These are phyloP conservation scores for Pseudopithomyces maydicus DNA, from an alignment of 2,329 filamentous ascomycete genomes.

Conservation along the genomic window DNA sequence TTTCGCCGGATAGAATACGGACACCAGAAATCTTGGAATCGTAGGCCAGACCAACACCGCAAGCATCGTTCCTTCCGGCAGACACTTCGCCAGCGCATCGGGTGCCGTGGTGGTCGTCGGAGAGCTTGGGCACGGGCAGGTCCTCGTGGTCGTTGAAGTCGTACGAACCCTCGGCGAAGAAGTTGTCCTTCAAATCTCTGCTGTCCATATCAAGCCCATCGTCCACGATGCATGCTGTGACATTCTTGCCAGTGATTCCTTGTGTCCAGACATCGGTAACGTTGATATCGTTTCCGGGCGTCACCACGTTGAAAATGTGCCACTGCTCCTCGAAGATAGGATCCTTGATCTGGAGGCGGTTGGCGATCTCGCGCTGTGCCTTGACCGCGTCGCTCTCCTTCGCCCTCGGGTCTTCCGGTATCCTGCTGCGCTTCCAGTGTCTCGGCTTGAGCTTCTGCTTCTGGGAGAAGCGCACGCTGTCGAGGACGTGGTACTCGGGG, in stretches of 20 bases:
- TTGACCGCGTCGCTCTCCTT: constrained; percentile 54
- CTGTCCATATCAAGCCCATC: constrained; percentile 97
- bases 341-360: constrained; percentile 75
- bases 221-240: constrained; percentile 92
- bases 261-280: constrained; percentile 93
- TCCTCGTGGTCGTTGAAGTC: constrained; percentile 89
- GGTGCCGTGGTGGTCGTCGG: constrained; percentile 89
- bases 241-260: constrained; percentile 86
- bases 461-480: constrained; percentile 76
- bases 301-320: constrained; percentile 86
- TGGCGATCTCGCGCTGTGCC: constrained; percentile 46
- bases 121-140: constrained; percentile 80
- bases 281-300: constrained; percentile 89
- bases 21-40: constrained; percentile 89
- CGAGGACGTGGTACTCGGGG: constrained; percentile 63
- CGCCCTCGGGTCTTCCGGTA: constrained; percentile 39
- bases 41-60: constrained; percentile 94
- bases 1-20: constrained; percentile 88
- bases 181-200: constrained; percentile 88
- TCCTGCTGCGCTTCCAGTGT: constrained; percentile 62
- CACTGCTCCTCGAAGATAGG: constrained; percentile 94
- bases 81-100: constrained; percentile 93
- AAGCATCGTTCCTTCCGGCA: constrained; percentile 89
- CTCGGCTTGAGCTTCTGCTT: constrained; percentile 72
- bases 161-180: constrained; percentile 89